These are phyloP conservation scores for Heterobasidion parviporum DNA, from an alignment of 1,284 basidiomycete genomes.

Conservation along the genomic window DNA sequence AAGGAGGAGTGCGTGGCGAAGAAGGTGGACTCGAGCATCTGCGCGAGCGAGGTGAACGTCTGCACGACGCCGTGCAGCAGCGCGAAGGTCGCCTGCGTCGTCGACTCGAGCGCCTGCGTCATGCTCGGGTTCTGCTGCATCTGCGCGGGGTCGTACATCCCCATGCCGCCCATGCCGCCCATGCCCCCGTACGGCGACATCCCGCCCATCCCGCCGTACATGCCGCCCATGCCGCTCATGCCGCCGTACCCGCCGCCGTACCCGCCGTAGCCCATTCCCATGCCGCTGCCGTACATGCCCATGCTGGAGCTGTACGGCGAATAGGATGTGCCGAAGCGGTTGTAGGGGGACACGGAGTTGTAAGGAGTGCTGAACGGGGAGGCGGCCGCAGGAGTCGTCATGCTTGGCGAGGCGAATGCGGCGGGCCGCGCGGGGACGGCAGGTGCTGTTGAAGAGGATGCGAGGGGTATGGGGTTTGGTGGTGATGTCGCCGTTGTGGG, in stretches of 20 bases:
- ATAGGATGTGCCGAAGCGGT: slow-evolving; percentile 34
- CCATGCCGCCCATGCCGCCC: slow-evolving; percentile 21
- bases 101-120: slow-evolving; percentile 81
- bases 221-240: slow-evolving; percentile 13
- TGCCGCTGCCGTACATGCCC: slow-evolving; percentile 31
- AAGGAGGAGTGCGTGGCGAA: slow-evolving; percentile 98
- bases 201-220: slow-evolving; percentile 30
- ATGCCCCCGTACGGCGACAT: slow-evolving; percentile 30
- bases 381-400: slow-evolving; percentile 12
- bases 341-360: slow-evolving; percentile 37
- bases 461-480: slow-evolving; percentile 10
- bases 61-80: slow-evolving; percentile 93
- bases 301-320: slow-evolving; percentile 36
- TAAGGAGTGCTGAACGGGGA: slow-evolving; percentile 27
- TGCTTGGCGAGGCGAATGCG: slow-evolving; percentile 22
- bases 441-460: slow-evolving; percentile 19
- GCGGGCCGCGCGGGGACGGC: slow-evolving; percentile 34
- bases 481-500: slow-evolving; percentile 5
- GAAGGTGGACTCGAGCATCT: slow-evolving; percentile 97
- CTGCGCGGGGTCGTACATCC: slow-evolving; percentile 37
- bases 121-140: slow-evolving; percentile 54
- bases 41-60: slow-evolving; percentile 92
- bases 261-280: slow-evolving; percentile 4
- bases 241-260: slow-evolving; percentile 31
- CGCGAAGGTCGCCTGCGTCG: slow-evolving; percentile 89